Conservation (phyloP, 805 yeast genomes). For the Ascoidea asiatica region DNA sequence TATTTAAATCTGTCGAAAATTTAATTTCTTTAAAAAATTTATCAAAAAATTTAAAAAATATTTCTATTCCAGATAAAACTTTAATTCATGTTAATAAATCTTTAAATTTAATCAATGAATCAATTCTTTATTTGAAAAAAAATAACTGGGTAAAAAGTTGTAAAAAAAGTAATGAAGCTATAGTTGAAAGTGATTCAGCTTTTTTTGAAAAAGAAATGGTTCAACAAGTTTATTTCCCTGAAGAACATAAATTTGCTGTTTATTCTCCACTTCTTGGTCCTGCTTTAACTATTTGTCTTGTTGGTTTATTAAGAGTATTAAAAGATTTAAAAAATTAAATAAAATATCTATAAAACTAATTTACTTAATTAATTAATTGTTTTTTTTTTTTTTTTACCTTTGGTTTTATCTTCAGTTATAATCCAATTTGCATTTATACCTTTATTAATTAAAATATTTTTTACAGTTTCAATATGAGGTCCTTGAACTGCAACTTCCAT, state of each 20-base stretch:
- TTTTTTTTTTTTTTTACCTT: constrained; percentile 32
- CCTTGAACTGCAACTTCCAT: constrained; percentile 84
- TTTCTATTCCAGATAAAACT: constrained; percentile 73
- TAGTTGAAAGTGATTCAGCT: constrained; percentile 50
- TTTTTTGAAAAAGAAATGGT: constrained; percentile 93
- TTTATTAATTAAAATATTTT: constrained; percentile 39
- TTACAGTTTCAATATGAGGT: constrained; percentile 55
- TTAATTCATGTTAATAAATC: constrained; percentile 41
- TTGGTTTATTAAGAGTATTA: constrained; percentile 35
- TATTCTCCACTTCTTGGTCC: constrained; percentile 89
- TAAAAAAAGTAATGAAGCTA: constrained; percentile 34
- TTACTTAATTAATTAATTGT: too few species aligned
- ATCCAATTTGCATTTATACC: constrained; percentile 63
- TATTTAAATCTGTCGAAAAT: constrained; percentile 52
- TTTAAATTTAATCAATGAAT: constrained; percentile 24
- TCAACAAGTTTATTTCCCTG: constrained; percentile 89
- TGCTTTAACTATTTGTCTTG: constrained; percentile 43
- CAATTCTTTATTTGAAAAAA: constrained; percentile 20
- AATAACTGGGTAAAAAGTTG: constrained; percentile 27
- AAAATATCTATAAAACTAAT: too few species aligned
- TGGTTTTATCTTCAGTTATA: constrained; percentile 46
- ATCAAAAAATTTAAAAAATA: constrained; percentile 54
- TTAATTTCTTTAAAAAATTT: constrained; percentile 60
- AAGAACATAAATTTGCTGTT: constrained; percentile 90
- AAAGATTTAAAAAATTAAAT: too few species aligned